phyloP scores from a whole-genome alignment of 192 early-diverging fungal species.

The Coemansia sp. region DNA sequence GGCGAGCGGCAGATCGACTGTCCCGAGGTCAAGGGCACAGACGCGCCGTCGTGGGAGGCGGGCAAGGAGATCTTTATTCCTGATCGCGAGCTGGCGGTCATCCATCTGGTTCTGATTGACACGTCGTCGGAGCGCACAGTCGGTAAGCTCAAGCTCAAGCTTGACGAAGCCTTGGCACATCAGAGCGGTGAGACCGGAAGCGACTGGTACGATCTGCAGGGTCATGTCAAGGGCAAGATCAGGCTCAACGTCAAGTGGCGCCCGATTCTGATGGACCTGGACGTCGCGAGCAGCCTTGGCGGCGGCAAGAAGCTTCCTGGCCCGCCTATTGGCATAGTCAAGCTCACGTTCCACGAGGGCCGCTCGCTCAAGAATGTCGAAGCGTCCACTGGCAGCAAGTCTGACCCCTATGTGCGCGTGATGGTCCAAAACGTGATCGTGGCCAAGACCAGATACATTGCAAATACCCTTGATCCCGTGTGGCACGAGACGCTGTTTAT shows the following conservation, averaged over 20 bases:
- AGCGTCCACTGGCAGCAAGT: conserved; percentile 73
- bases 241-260: conserved; percentile 75
- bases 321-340: conserved; percentile 77
- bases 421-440: conserved; percentile 63
- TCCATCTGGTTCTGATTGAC: conserved; percentile 66
- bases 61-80: conserved; percentile 71
- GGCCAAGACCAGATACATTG: conserved; percentile 77
- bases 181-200: conserved; percentile 48
- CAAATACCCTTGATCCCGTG: conserved; percentile 81
- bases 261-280: conserved; percentile 75
- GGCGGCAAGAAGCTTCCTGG: conserved; percentile 49
- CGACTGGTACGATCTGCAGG: conserved; percentile 70
- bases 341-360: conserved; percentile 74
- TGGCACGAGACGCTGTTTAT: conserved; percentile 92
- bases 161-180: conserved; percentile 51
- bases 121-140: conserved; percentile 30
- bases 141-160: conserved; percentile 39
- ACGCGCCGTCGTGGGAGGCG: conserved; percentile 80
- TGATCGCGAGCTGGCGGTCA: conserved; percentile 63
- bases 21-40: conserved; percentile 69
- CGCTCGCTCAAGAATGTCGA: conserved; percentile 85
- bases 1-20: conserved; percentile 57
- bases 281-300: conserved; percentile 54
- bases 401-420: conserved; percentile 89
- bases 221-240: conserved; percentile 57